phyloP scores from a whole-genome alignment of 257 asterid species.

The Ophiorrhiza pumila region DNA sequence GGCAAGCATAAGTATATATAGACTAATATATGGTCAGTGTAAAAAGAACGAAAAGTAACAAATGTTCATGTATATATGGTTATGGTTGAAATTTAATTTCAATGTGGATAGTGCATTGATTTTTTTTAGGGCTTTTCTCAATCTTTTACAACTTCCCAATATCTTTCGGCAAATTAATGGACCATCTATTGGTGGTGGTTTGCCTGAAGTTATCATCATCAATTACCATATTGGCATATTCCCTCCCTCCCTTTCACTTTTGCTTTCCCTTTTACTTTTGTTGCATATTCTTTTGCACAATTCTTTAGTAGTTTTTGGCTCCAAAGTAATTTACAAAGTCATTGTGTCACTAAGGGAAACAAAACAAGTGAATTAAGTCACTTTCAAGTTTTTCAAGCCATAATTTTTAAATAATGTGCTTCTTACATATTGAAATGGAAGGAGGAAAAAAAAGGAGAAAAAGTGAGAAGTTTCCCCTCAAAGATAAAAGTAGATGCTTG shows the following conservation, averaged over 20 bases:
- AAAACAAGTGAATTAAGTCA: slow-evolving; percentile 7
- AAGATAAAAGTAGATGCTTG: neutral
- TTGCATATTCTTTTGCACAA: neutral
- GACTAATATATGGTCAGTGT: no score
- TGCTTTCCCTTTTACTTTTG: slow-evolving; percentile 10
- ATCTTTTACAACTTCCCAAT: neutral
- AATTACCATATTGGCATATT: neutral
- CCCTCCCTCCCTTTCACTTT: neutral
- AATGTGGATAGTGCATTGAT: no score
- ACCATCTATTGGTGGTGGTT: neutral
- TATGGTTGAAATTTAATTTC: no score
- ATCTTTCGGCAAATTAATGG: neutral
- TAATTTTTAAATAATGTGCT: neutral
- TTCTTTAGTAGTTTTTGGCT: neutral
- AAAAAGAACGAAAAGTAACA: neutral
- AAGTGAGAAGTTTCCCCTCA: neutral
- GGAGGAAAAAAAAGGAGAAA: neutral
- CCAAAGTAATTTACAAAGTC: neutral
- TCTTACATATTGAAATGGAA: neutral
- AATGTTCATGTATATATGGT: no score
- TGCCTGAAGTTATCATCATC: neutral
- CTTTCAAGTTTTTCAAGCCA: neutral
- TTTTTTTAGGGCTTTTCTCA: no score
- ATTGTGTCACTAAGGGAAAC: slow-evolving; percentile 4
- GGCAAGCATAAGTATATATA: no score